Base-by-base conservation (phyloP, 352 stramenopile genomes). In the Phytophthora macrochlamydospora region DNA sequence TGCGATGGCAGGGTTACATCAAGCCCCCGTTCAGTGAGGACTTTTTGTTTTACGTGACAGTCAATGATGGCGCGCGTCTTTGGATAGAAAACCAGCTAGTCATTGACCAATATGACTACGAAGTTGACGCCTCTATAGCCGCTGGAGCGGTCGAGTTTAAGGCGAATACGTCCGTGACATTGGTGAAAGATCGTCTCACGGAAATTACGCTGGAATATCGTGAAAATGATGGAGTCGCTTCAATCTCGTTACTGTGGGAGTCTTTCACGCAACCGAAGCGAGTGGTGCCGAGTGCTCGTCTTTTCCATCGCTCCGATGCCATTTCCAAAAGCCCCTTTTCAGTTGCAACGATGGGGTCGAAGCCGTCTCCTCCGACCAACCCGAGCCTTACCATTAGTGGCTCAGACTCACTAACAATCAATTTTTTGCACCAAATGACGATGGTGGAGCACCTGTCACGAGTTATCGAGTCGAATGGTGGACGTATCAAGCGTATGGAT, bases 1-100 rank as follows among this genome's bases (percentile, higher is more conserved):
- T 98, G 29, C 89, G 95, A 8, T 99, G 96, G 96, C 84, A 86
- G 59, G 96, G 96, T n/a, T 98, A 90, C 58, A 62, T 98, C 30
- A 93, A 97, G 59, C 89, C 95, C 24, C 64, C 86, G 4, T 98
- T 98, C 65, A 76, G 67, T 24, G 96, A 98, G 70, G 65, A 72
- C 12, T 98, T 95, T 61, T 82, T 73, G 2, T 97, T 99, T 69
- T 87, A 71, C n/a, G 71, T 97, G 14, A 46, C 79, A 24, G 90
- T 91, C 3, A 97, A 98, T 65, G 95, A 98, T 71, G 94, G 90
- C 11, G 81, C 87, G 14, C 78, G 93, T 2, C 75, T 99, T 12
- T 98, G 92, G 91, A 65, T 89, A 29, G 65, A 84, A 7, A 73
- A 82, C 8, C 54, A 78, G 49, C 63, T 79, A 4, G 44, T 85